Conservation (phyloP, 2,329 filamentous ascomycete genomes). For the Cadophora sp. region DNA sequence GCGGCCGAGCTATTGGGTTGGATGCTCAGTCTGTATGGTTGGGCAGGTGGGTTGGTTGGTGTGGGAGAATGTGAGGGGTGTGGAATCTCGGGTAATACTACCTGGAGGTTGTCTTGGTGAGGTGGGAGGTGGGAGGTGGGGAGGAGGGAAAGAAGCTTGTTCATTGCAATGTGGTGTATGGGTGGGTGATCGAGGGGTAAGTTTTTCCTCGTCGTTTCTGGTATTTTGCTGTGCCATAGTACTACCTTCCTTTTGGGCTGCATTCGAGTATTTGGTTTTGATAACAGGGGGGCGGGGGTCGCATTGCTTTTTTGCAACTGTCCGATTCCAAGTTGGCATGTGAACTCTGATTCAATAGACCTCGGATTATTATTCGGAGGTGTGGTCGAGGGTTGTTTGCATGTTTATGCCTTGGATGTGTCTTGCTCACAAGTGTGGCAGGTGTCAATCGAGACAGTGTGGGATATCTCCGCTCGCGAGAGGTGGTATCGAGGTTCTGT, state of each 20-base stretch:
- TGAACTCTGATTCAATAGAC: background rate
- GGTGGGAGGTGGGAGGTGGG: background rate
- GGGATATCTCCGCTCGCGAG: background rate
- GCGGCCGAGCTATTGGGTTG: background rate
- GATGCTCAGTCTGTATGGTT: background rate
- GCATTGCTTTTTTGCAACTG: too few species aligned
- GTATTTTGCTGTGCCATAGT: background rate
- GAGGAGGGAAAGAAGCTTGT: conserved; percentile 16
- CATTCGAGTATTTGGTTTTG: background rate
- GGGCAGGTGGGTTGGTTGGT: background rate
- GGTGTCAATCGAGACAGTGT: background rate
- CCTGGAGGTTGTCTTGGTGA: background rate
- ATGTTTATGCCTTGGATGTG: background rate
- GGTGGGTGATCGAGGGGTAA: background rate
- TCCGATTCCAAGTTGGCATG: background rate
- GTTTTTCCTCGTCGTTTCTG: background rate
- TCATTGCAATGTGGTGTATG: background rate
- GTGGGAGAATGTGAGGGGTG: background rate
- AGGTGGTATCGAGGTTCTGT: background rate
- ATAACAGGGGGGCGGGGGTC: background rate
- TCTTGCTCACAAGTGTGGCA: background rate
- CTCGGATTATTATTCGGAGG: background rate
- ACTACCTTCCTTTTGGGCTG: background rate
- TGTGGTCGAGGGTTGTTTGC: background rate
- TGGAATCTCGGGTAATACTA: conserved; percentile 11